Conservation (phyloP, 192 early-diverging fungal genomes). For the Backusella macrospora region DNA sequence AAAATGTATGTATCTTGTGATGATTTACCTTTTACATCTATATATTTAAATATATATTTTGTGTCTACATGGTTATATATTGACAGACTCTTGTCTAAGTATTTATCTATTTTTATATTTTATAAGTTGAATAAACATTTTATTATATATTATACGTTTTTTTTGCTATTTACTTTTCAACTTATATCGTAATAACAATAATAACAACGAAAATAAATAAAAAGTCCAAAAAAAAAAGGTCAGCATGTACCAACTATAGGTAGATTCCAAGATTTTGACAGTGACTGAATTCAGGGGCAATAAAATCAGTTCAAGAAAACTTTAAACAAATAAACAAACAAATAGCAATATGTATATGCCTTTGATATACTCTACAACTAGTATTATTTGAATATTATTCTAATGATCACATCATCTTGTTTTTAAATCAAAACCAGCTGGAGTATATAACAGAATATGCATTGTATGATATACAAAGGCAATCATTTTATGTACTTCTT, state of each 20-base stretch:
- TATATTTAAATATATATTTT: neutral
- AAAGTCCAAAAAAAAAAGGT: neutral
- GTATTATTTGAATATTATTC: too few species aligned
- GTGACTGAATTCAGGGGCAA: neutral
- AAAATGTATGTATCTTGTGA: constrained; percentile 5
- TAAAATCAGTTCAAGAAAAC: neutral
- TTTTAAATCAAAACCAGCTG: too few species aligned
- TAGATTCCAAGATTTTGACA: neutral
- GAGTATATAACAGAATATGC: too few species aligned
- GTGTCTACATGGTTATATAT: neutral
- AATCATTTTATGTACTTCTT: too few species aligned
- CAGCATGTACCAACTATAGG: neutral
- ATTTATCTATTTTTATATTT: too few species aligned
- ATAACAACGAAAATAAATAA: neutral
- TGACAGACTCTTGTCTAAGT: neutral
- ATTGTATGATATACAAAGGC: too few species aligned
- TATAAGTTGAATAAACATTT: too few species aligned
- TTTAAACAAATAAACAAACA: too few species aligned
- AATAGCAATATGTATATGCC: neutral
- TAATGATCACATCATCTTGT: too few species aligned
- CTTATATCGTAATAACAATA: neutral
- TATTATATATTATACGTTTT: neutral
- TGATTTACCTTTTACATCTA: neutral
- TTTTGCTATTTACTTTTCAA: neutral
- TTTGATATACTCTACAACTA: too few species aligned